phyloP scores from a whole-genome alignment of 257 asterid species.

The Mentha longifolia region DNA sequence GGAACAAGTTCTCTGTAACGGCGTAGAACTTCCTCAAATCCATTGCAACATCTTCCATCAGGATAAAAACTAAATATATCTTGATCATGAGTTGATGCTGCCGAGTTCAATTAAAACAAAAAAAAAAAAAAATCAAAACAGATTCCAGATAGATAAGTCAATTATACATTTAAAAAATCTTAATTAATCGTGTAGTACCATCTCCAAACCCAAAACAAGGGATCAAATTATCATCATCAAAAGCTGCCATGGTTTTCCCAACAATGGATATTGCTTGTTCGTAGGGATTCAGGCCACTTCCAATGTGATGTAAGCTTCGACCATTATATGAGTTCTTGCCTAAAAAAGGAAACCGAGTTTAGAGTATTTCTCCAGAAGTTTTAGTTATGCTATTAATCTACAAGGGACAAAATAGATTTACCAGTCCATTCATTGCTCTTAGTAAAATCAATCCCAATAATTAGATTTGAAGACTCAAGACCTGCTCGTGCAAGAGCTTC shows the following conservation, averaged over 20 bases:
- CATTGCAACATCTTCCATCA: conserved; percentile 70
- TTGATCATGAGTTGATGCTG: conserved; percentile 90
- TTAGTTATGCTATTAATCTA: conserved; percentile 3
- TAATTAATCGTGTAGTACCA: conserved; percentile 37
- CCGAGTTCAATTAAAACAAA: conserved; percentile 24
- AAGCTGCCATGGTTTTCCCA: conserved; percentile 58
- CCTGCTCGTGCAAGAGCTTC: conserved; percentile 65
- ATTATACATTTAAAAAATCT: conserved; percentile 6
- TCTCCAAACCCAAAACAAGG: conserved; percentile 67
- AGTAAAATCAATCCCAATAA: conserved; percentile 67
- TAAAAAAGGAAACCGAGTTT: conserved; percentile 27
- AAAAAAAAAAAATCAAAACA: conserved; percentile 2
- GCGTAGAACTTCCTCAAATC: conserved; percentile 79
- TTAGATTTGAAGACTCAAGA: conserved; percentile 62
- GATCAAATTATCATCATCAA: conserved; percentile 63
- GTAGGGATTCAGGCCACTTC: conserved; percentile 52
- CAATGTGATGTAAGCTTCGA: conserved; percentile 54
- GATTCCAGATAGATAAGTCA: background rate
- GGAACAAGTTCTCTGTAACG: conserved; percentile 82
- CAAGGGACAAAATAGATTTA: conserved; percentile 17
- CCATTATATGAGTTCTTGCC: conserved; percentile 51
- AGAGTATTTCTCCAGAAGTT: conserved; percentile 29
- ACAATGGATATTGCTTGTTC: conserved; percentile 60
- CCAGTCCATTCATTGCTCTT: conserved; percentile 77
- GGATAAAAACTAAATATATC: conserved; percentile 86